phyloP scores from a whole-genome alignment of 345 rosid species.

The Camelina neglecta region DNA sequence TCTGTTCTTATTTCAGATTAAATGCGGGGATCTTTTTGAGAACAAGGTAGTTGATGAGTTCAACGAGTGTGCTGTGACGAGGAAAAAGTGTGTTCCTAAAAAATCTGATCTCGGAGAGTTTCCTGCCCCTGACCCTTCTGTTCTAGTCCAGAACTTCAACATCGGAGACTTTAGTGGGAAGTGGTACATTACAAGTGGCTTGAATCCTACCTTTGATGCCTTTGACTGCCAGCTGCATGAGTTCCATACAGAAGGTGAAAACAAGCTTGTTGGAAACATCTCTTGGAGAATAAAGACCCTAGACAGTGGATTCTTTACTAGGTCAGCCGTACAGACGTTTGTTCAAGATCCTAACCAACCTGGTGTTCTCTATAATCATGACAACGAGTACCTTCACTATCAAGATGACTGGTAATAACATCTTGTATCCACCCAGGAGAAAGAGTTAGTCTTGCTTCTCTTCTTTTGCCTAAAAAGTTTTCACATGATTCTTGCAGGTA shows the following conservation, averaged over 20 bases:
- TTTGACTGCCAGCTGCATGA: conserved; percentile 92
- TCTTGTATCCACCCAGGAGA: background rate
- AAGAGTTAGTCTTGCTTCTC: background rate
- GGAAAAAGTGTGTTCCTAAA: conserved; percentile 88
- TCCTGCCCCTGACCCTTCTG: conserved; percentile 79
- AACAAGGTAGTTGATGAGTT: conserved; percentile 89
- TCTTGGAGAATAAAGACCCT: conserved; percentile 84
- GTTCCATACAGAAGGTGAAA: conserved; percentile 69
- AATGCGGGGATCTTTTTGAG: conserved; percentile 92
- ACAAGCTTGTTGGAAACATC: conserved; percentile 78
- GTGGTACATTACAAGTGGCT: conserved; percentile 91
- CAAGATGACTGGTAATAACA: conserved; percentile 88
- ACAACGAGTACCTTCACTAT: conserved; percentile 92
- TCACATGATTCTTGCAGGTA: conserved; percentile 60
- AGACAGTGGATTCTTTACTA: conserved; percentile 78
- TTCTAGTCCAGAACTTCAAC: conserved; percentile 75
- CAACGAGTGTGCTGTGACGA: conserved; percentile 90
- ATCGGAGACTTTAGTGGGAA: conserved; percentile 76
- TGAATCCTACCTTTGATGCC: conserved; percentile 85
- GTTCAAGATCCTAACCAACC: conserved; percentile 81
- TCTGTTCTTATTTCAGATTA: conserved; percentile 58
- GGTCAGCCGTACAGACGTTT: conserved; percentile 69
- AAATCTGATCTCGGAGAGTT: conserved; percentile 92
- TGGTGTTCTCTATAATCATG: conserved; percentile 79
- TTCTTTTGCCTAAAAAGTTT: background rate